These are phyloP conservation scores for Mycena pura DNA, from an alignment of 768 basidiomycete species.

Conservation along the genomic window DNA sequence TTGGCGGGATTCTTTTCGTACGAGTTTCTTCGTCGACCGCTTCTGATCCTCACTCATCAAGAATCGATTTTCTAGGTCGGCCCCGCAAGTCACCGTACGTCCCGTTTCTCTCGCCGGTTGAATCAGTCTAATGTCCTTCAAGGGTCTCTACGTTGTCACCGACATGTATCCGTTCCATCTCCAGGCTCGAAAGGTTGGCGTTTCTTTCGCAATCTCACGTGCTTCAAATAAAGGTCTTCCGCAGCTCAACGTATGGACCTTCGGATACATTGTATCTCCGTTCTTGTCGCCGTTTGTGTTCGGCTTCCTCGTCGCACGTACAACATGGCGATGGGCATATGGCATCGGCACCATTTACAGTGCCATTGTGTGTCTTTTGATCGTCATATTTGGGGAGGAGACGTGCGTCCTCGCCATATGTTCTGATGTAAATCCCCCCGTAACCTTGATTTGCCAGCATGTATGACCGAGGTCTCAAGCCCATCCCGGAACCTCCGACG, in stretches of 20 bases:
- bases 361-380: slow-evolving; percentile 58
- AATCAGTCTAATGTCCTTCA: background rate
- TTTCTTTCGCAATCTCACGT: background rate
- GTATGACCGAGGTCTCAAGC: slow-evolving; percentile 64
- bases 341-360: slow-evolving; percentile 68
- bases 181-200: slow-evolving; percentile 63
- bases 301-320: slow-evolving; percentile 68
- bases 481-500: slow-evolving; percentile 50
- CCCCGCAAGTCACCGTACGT: slow-evolving; percentile 64
- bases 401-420: slow-evolving; percentile 52
- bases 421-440: too few species aligned
- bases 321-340: slow-evolving; percentile 69
- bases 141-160: slow-evolving; percentile 66
- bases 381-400: slow-evolving; percentile 67
- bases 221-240: too few species aligned
- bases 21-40: background rate
- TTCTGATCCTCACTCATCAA: too few species aligned
- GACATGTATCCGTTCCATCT: slow-evolving; percentile 74
- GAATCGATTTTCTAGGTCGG: slow-evolving; percentile 43
- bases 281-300: slow-evolving; percentile 70
- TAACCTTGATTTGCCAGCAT: slow-evolving; percentile 45
- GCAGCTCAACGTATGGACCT: slow-evolving; percentile 76
- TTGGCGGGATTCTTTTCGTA: slow-evolving; percentile 58
- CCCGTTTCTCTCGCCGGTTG: background rate
- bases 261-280: slow-evolving; percentile 72